A percentile compares a stretch with the other conserved stretches of the same genome.
Evolutionary conservation across 2,329 filamentous ascomycete genomes (phyloP).

Genomic region (Botrytis aclada): DNA sequence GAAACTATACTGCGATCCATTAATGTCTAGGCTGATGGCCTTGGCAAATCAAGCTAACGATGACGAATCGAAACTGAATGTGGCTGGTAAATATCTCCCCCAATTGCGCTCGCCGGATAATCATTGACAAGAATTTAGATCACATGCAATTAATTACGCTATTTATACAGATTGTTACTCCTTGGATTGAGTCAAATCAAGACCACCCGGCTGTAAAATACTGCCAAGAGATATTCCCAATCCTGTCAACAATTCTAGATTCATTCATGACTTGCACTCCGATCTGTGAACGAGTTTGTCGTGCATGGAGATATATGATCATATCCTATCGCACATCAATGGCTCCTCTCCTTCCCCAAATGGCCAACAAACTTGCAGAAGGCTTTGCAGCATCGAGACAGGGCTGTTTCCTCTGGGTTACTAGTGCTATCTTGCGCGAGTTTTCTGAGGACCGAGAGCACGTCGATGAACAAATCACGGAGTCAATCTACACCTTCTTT

Average conservation of each 20-base stretch:
- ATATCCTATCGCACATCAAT: constrained; percentile 92
- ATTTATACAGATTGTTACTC: constrained; percentile 76
- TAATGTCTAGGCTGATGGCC: constrained; percentile 79
- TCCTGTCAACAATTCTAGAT: constrained; percentile 80
- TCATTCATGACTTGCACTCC: constrained; percentile 83
- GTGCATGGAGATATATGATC: constrained; percentile 96
- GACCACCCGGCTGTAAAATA: constrained; percentile 93
- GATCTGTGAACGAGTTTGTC: constrained; percentile 88
- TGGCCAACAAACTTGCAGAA: constrained; percentile 83
- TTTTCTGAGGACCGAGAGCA: constrained; percentile 89
- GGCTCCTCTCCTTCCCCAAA: constrained; percentile 74
- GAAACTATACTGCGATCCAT: constrained; percentile 89
- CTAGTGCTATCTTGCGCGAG: constrained; percentile 88
- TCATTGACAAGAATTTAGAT: constrained; percentile 49
- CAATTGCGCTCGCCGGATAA: constrained; percentile 8
- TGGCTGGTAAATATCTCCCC: constrained; percentile 63
- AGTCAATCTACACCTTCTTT: constrained; percentile 91
- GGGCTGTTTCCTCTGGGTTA: constrained; percentile 98
- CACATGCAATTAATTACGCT: constrained; percentile 89
- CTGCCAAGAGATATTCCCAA: constrained; percentile 88
- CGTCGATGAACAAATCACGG: constrained; percentile 75
- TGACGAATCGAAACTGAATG: constrained; percentile 76
- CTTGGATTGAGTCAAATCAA: constrained; percentile 66
- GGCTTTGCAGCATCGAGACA: constrained; percentile 85
- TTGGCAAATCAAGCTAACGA: constrained; percentile 83